Conservation (phyloP, 768 basidiomycete species). For the Boletus reticulatus region DNA sequence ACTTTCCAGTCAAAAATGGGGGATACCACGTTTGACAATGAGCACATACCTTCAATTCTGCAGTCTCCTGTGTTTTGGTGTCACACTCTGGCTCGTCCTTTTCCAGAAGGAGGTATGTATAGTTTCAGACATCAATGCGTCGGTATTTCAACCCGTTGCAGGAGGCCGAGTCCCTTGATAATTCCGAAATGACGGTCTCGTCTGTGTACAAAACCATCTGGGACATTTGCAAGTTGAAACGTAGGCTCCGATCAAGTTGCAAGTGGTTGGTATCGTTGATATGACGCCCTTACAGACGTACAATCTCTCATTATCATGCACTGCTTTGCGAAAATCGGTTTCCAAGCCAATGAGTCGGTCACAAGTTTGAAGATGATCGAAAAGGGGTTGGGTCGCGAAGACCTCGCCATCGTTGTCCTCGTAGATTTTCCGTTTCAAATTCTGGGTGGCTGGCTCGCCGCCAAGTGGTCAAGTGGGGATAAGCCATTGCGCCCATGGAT, state of each 20-base stretch:
- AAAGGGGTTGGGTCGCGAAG: slow-evolving; percentile 93
- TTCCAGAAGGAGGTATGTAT: slow-evolving; percentile 82
- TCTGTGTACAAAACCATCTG: slow-evolving; percentile 94
- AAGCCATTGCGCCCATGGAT: slow-evolving; percentile 85
- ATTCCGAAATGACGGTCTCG: slow-evolving; percentile 86
- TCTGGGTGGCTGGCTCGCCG: slow-evolving; percentile 89
- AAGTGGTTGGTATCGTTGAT: neutral
- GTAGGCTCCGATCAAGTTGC: slow-evolving; percentile 42
- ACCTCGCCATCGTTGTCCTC: slow-evolving; percentile 91
- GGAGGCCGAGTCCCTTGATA: slow-evolving; percentile 73
- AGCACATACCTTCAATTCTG: slow-evolving; percentile 85
- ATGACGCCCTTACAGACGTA: slow-evolving; percentile 57
- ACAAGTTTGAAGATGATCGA: slow-evolving; percentile 94
- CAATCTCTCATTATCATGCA: slow-evolving; percentile 86
- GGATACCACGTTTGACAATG: slow-evolving; percentile 68
- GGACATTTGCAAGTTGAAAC: slow-evolving; percentile 86
- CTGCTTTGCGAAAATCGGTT: slow-evolving; percentile 90
- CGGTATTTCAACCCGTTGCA: slow-evolving; percentile 27
- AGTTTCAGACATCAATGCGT: neutral
- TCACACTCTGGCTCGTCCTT: slow-evolving; percentile 86
- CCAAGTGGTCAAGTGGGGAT: slow-evolving; percentile 84
- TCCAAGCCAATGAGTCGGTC: slow-evolving; percentile 90
- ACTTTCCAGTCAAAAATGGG: slow-evolving; percentile 64
- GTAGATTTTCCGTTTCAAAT: slow-evolving; percentile 99
- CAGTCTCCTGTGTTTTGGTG: slow-evolving; percentile 71